Evolutionary conservation across 225 moss, liverwort and hornwort species (phyloP).

Genomic region (Antitrichia curtipendula): DNA sequence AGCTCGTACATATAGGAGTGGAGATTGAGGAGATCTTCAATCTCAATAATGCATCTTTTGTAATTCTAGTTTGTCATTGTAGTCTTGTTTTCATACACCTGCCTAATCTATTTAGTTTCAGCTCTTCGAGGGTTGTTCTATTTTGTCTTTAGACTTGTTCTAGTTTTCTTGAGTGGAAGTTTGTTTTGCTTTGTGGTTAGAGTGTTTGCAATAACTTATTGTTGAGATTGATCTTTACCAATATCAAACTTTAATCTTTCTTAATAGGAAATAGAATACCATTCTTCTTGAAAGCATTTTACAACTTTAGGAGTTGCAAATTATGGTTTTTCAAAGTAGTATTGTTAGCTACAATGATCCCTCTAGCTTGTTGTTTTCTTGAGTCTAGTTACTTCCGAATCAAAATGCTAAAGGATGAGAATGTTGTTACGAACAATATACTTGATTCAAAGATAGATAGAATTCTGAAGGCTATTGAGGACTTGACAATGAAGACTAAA

Average conservation of each 20-base stretch:
- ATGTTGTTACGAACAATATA: too few species aligned
- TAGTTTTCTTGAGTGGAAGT: not conserved
- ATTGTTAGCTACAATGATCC: too few species aligned
- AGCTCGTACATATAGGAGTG: not conserved
- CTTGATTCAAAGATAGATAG: too few species aligned
- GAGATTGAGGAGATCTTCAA: not conserved
- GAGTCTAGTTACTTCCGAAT: not conserved
- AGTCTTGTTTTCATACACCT: not conserved
- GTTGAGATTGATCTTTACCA: not conserved
- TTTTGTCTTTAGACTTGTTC: not conserved
- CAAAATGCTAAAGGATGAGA: not conserved
- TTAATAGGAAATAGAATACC: not conserved
- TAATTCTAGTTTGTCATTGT: not conserved
- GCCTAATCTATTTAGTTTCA: not conserved
- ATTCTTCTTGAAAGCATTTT: not conserved
- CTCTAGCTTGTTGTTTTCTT: not conserved
- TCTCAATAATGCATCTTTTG: too few species aligned
- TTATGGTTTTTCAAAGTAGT: not conserved
- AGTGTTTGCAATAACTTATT: accelerated
- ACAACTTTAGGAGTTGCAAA: not conserved
- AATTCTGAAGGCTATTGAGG: not conserved
- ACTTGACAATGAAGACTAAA: not conserved
- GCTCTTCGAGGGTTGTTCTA: not conserved
- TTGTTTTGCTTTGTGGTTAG: accelerated
- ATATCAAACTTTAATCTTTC: not conserved